Percentiles rank a stretch among this genome's conserved stretches.
phyloP scores from a whole-genome alignment of 805 yeast genomes.

The Ogataea allantospora region DNA sequence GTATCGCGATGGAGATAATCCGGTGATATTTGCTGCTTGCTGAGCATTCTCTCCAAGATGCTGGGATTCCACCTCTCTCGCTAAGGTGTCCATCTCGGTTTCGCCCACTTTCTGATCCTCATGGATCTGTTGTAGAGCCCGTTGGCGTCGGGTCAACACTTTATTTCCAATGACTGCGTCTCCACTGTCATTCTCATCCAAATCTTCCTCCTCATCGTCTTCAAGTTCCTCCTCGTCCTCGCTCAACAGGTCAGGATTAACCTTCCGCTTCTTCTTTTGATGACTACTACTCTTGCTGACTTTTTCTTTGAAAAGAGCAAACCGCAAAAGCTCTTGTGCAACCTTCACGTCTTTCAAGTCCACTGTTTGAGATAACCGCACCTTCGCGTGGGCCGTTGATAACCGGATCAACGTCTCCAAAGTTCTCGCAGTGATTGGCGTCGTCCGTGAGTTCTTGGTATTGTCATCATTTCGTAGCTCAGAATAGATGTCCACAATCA shows the following conservation, averaged over 20 bases:
- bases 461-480: constrained; percentile 74
- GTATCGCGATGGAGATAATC: constrained; percentile 50
- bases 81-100: constrained; percentile 11
- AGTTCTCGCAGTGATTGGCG: constrained; percentile 98
- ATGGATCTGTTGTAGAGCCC: constrained; percentile 25
- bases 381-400: constrained; percentile 95
- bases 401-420: constrained; percentile 92
- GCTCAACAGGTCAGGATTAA: constrained; percentile 5
- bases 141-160: constrained; percentile 21
- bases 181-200: constrained; percentile 17
- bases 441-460: constrained; percentile 65
- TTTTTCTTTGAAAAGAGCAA: constrained; percentile 76
- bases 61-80: constrained; percentile 26
- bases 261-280: constrained; percentile 38
- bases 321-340: constrained; percentile 83
- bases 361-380: constrained; percentile 76
- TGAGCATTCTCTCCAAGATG: constrained; percentile 11
- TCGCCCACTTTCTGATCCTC: constrained; percentile 27
- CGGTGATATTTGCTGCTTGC: constrained; percentile 9
- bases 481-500: constrained; percentile 78
- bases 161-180: constrained; percentile 20
- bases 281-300: constrained; percentile 33
- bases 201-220: constrained; percentile 21
- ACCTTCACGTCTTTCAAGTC: constrained; percentile 76
- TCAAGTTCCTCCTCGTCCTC: constrained; percentile 26